Evolutionary conservation across 1,284 basidiomycete genomes (phyloP), one percentile per base, ranked within the genome.

Genomic region (Irpex rosettiformis): DNA sequence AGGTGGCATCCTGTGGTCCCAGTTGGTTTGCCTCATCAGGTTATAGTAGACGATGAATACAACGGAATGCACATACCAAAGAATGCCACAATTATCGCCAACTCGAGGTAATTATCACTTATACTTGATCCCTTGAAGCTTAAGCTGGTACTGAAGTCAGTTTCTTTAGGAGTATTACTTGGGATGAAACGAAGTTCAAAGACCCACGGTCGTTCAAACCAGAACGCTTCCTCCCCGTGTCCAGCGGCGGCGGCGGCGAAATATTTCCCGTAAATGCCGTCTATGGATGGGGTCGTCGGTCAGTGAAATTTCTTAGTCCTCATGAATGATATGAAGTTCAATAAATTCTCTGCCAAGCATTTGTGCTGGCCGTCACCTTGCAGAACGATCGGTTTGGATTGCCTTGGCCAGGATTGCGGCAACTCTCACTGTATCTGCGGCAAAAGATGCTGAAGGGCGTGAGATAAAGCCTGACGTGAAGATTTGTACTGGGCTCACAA

Each of bases 21-120:
- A 11, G 33, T 37, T 16, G 33, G 33, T 37, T 11, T 37, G 10
- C 11, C 5, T 8, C 33, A 37, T 6, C 33, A 37, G 16, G 68
- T 60, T 45, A 69, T 69, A 5, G 72, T 66, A 5, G 66, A 73
- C 45, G 75, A 77, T 61, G 70, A 69, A 8, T 78, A 77, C 63
- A 65, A 72, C 21, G 75, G 75, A 6, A 65, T 69, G 58, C 75
- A 64, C 60, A 77, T 77, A 27, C 77, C 76, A 1, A 75, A 75
- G 61, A 68, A 70, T 53, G 73, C 75, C 2, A 72, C 70, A 1
- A 55, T 78, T 18, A 64, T 79, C n/a, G 59, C 76, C n/a, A 76
- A 78, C 58, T 66, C 60, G 47, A 61, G 63, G 66, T 65, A 45
- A 7, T 25, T 30, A 27, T 16, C 4, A 33, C 16, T 11, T 16